These are phyloP conservation scores for Stachybotrys elegans DNA, from an alignment of 2,329 filamentous ascomycete species.

Conservation along the genomic window DNA sequence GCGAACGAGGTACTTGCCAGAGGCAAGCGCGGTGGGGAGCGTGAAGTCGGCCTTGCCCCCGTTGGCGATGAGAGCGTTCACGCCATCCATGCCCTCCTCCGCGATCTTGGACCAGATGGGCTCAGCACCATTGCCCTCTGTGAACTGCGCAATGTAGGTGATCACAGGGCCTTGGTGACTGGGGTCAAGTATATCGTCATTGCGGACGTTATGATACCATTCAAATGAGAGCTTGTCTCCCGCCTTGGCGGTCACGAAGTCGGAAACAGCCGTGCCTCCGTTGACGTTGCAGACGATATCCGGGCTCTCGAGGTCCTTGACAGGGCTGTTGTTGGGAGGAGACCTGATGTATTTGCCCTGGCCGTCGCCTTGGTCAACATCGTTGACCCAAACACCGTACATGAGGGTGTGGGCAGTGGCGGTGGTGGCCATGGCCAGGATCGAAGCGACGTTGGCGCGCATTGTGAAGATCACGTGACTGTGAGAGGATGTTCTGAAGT, in stretches of 20 bases:
- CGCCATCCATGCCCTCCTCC: slow-evolving; percentile 29
- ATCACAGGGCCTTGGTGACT: slow-evolving; percentile 49
- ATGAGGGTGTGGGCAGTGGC: slow-evolving; percentile 41
- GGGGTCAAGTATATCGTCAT: slow-evolving; percentile 47
- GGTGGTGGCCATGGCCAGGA: slow-evolving; percentile 30
- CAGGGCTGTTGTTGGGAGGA: slow-evolving; percentile 36
- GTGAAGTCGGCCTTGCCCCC: slow-evolving; percentile 43
- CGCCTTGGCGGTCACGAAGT: slow-evolving; percentile 37
- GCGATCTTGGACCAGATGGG: slow-evolving; percentile 46
- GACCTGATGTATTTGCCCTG: slow-evolving; percentile 36
- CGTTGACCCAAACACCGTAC: slow-evolving; percentile 43
- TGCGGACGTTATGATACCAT: slow-evolving; percentile 45
- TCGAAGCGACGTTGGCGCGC: slow-evolving; percentile 26
- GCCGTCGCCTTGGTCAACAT: slow-evolving; percentile 36
- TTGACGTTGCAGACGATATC: slow-evolving; percentile 40
- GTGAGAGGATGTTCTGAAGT: neutral
- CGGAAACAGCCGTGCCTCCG: slow-evolving; percentile 26
- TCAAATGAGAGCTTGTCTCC: slow-evolving; percentile 43
- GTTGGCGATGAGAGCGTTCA: slow-evolving; percentile 40
- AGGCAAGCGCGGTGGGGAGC: slow-evolving; percentile 37
- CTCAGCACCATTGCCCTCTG: slow-evolving; percentile 36
- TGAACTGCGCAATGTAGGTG: slow-evolving; percentile 45
- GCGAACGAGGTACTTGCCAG: slow-evolving; percentile 49
- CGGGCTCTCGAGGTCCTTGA: slow-evolving; percentile 38
- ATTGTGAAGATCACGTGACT: slow-evolving; percentile 20